Conservation (phyloP, 2,329 filamentous ascomycete species). For the Grosmannia clavigera region DNA sequence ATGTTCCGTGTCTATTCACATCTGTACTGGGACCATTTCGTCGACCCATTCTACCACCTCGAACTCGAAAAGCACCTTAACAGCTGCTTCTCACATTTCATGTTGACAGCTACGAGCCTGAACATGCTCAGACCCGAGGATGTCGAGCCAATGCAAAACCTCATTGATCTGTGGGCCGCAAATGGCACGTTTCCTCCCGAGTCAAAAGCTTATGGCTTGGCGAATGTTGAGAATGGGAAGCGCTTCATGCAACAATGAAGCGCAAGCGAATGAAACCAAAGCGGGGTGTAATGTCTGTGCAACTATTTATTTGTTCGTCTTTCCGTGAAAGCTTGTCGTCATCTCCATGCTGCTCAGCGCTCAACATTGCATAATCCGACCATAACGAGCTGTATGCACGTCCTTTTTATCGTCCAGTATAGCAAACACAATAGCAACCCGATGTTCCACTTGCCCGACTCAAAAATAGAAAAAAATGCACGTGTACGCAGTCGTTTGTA, state of each 20-base stretch:
- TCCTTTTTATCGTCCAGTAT: neutral
- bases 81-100: slow-evolving; percentile 78
- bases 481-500: too few relatives aligned
- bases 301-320: slow-evolving; percentile 12
- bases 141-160: slow-evolving; percentile 87
- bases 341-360: neutral
- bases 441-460: neutral
- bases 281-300: neutral
- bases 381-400: neutral
- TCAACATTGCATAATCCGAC: neutral
- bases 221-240: slow-evolving; percentile 48
- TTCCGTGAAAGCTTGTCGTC: neutral
- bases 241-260: slow-evolving; percentile 34
- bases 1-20: slow-evolving; percentile 99
- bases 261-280: neutral
- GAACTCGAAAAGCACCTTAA: slow-evolving; percentile 73
- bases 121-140: slow-evolving; percentile 81
- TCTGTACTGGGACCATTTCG: slow-evolving; percentile 93
- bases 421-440: neutral
- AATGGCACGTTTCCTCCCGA: slow-evolving; percentile 77
- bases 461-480: too few relatives aligned
- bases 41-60: slow-evolving; percentile 72
- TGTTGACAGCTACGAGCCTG: slow-evolving; percentile 66
- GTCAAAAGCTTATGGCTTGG: slow-evolving; percentile 52
- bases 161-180: slow-evolving; percentile 84